Evolutionary conservation across 2,329 filamentous ascomycete genomes (phyloP), one percentile per base, ranked within the genome.

Genomic region (Endoconidiophora laricicola): DNA sequence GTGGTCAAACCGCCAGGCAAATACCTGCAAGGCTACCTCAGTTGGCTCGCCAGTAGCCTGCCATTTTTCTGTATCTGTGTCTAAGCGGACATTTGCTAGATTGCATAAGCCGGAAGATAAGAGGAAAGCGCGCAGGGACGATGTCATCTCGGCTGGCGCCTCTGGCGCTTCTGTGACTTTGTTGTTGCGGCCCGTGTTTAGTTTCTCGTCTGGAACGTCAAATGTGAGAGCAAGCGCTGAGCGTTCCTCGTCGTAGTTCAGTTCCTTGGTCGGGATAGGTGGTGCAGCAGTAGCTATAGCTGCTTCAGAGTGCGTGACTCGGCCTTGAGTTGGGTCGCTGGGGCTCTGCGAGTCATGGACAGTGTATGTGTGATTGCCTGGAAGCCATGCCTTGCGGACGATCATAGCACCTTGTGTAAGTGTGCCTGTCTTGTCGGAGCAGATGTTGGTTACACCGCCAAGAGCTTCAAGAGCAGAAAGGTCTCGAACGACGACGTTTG

Each of bases 21-120:
- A 83, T 6, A 87, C 79, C 56, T 86, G 81, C 4, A 87, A 72
- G 1, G 83, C 82, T 56, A 86, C 81, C 59, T 87, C 83, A 1
- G 83, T 86, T 0, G 81, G 79, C 58, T 84, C 79, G 10, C 80
- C 81, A 10, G 76, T 76, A 1, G 78, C 78, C 57, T 78, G 72
- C 81, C 81, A 85, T 54, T 68, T 67, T 24, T 66, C 64, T 24
- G 72, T 68, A n/a, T 70, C 67, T 0, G 74, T 66, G 43, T 74
- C 73, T 49, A 68, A 70, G 41, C 73, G 67, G 9, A 78, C 73
- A 1, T 73, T 78, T n/a, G 74, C 69, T 29, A 76, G 68, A 57
- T 84, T 84, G 63, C 79, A 82, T 2, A 84, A 70, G 1, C 79
- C 73, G 12, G 77, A 68, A 2, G 77, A 69, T 2, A 73, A 61